phyloP scores from a whole-genome alignment of 2,329 filamentous ascomycete species.

The Beauveria sp. region DNA sequence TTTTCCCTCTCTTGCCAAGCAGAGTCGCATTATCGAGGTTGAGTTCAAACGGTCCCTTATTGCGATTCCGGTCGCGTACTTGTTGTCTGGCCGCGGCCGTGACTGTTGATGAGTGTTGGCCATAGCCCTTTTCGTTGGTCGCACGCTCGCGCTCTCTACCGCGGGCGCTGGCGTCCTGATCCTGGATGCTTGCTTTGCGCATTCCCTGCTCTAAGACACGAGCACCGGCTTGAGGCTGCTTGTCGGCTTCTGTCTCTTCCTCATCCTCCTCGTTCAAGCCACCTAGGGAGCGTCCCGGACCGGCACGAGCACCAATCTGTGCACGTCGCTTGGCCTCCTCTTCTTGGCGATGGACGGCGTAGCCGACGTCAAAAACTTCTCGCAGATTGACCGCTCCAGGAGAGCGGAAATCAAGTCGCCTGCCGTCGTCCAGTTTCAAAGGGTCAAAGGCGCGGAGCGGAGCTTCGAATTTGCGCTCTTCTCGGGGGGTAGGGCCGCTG shows the following conservation, averaged over 20 bases:
- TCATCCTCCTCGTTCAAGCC: constrained; percentile 63
- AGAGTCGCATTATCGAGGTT: constrained; percentile 86
- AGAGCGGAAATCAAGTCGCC: constrained; percentile 85
- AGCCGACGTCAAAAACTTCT: constrained; percentile 97
- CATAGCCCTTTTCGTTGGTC: constrained; percentile 60
- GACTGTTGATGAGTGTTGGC: constrained; percentile 78
- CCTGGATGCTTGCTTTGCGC: constrained; percentile 68
- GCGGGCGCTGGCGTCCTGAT: constrained; percentile 28
- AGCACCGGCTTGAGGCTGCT: constrained; percentile 43
- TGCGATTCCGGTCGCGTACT: constrained; percentile 57
- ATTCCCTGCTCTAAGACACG: constrained; percentile 79
- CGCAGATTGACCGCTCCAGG: constrained; percentile 91
- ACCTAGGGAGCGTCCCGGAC: constrained; percentile 46
- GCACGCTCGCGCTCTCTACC: constrained; percentile 20
- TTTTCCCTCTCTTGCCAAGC: constrained; percentile 61
- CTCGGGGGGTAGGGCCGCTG: constrained; percentile 47
- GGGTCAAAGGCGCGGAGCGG: constrained; percentile 49
- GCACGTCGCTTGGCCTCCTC: constrained; percentile 90
- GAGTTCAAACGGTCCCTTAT: constrained; percentile 82
- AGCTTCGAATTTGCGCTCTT: constrained; percentile 46
- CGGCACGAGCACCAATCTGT: constrained; percentile 67
- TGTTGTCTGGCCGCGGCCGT: constrained; percentile 77
- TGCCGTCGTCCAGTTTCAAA: constrained; percentile 51
- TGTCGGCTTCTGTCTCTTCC: constrained; percentile 59
- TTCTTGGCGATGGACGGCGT: constrained; percentile 92